phyloP scores from a whole-genome alignment of 2,329 filamentous ascomycete species.

The Colletotrichum euphorbiae region DNA sequence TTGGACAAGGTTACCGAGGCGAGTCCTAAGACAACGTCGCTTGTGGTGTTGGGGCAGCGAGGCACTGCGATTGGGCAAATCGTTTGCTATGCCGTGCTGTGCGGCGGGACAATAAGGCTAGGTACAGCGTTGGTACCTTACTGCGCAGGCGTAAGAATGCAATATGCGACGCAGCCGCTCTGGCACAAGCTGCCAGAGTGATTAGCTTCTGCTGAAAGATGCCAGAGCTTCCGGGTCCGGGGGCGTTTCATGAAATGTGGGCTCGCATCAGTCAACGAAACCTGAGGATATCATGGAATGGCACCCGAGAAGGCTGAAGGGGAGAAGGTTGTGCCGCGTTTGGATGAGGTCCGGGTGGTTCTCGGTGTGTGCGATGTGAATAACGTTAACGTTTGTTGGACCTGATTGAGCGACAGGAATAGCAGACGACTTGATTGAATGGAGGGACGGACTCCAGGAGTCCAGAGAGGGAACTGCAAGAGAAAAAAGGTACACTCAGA shows the following conservation, averaged over 20 bases:
- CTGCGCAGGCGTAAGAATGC: slow-evolving; percentile 5
- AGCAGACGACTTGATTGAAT: slow-evolving; percentile 6
- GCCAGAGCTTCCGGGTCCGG: slow-evolving; percentile 41
- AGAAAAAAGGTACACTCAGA: not conserved
- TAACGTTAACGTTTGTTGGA: slow-evolving; percentile 17
- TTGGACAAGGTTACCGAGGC: slow-evolving; percentile 19
- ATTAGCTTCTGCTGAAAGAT: slow-evolving; percentile 40
- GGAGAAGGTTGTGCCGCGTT: slow-evolving; percentile 22
- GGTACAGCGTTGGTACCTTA: slow-evolving; percentile 6
- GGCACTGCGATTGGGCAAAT: slow-evolving; percentile 6
- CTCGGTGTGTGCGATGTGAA: slow-evolving; percentile 35
- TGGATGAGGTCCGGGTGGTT: slow-evolving; percentile 28
- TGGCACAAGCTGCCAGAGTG: slow-evolving; percentile 27
- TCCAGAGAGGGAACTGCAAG: too few species aligned
- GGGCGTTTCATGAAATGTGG: slow-evolving; percentile 41
- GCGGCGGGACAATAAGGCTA: slow-evolving; percentile 4
- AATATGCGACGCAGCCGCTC: slow-evolving; percentile 26
- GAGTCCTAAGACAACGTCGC: slow-evolving; percentile 22
- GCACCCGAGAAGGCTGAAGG: slow-evolving; percentile 16
- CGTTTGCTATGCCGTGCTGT: not conserved
- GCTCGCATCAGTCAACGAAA: slow-evolving; percentile 33
- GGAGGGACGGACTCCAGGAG: slow-evolving; percentile 11
- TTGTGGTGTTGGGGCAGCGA: slow-evolving; percentile 18
- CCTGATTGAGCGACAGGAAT: slow-evolving; percentile 28
- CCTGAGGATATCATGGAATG: slow-evolving; percentile 24